Percentiles rank a stretch among this genome's conserved stretches.
These are phyloP conservation scores for Talaromyces stipitatus DNA, from an alignment of 495 filamentous ascomycete species.

Conservation along the genomic window DNA sequence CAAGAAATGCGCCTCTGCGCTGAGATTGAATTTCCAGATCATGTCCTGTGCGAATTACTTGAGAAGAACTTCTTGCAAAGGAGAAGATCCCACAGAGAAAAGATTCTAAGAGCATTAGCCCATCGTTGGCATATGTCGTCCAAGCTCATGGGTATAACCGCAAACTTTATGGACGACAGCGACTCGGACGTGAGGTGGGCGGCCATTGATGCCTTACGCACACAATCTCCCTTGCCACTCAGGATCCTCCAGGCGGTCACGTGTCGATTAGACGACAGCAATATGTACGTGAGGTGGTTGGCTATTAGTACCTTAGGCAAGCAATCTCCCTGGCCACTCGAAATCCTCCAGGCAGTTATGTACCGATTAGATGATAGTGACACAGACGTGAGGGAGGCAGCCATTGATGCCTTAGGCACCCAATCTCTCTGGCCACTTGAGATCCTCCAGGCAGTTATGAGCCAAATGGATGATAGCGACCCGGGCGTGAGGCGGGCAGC, in stretches of 20 bases:
- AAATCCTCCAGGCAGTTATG: not conserved
- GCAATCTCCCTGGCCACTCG: not conserved
- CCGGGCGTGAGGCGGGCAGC: not conserved
- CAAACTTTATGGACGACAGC: slow-evolving; percentile 9
- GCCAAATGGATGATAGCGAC: not conserved
- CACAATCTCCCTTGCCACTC: too few relatives aligned
- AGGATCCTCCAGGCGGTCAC: too few relatives aligned
- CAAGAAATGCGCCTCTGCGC: not conserved
- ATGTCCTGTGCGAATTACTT: slow-evolving; percentile 11
- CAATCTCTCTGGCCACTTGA: not conserved
- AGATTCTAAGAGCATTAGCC: slow-evolving; percentile 11
- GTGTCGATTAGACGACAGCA: too few relatives aligned
- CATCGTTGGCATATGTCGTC: slow-evolving; percentile 11
- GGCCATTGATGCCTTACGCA: too few relatives aligned
- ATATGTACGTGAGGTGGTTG: too few relatives aligned
- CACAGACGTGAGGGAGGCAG: not conserved
- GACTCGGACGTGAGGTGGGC: not conserved
- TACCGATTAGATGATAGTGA: too few relatives aligned
- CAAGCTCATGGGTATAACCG: slow-evolving; percentile 9
- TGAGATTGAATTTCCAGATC: slow-evolving; percentile 21
- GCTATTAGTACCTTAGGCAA: too few relatives aligned
- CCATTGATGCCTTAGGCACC: not conserved
- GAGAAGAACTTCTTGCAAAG: slow-evolving; percentile 9
- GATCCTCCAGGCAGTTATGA: not conserved
- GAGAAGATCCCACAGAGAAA: not conserved